A percentile compares a stretch with the other conserved stretches of the same genome.
Conservation (phyloP, 2,329 filamentous ascomycete genomes). For the Trichocomaceae sp. region DNA sequence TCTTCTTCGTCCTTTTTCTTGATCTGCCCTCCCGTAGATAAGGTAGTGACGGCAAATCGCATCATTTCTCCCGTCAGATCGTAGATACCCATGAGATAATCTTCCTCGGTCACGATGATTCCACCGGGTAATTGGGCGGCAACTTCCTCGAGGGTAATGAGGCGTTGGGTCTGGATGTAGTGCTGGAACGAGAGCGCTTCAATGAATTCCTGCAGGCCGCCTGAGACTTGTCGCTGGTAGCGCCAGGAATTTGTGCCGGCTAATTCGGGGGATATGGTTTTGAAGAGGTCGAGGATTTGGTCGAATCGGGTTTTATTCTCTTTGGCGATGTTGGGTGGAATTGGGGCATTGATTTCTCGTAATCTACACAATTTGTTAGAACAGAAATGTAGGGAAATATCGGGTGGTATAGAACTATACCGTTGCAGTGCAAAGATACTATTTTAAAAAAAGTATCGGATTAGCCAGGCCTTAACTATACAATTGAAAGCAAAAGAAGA, state of each 20-base stretch:
- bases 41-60: conserved; percentile 85
- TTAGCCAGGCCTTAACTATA: background rate
- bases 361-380: conserved; percentile 23
- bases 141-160: conserved; percentile 64
- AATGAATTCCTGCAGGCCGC: conserved; percentile 86
- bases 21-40: conserved; percentile 63
- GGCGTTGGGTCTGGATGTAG: conserved; percentile 70
- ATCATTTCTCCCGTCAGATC: conserved; percentile 95
- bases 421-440: conserved; percentile 82
- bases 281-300: conserved; percentile 65
- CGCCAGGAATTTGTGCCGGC: conserved; percentile 73
- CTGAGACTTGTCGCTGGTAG: conserved; percentile 69
- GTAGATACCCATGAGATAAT: conserved; percentile 86
- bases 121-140: conserved; percentile 38
- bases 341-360: conserved; percentile 34
- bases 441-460: background rate
- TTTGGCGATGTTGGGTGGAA: conserved; percentile 63
- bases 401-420: conserved; percentile 46
- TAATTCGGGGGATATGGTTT: conserved; percentile 63
- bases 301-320: conserved; percentile 63
- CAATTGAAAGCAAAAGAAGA: background rate
- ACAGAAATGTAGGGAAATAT: background rate
- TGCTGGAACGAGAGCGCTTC: conserved; percentile 85
- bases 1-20: conserved; percentile 19
- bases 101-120: conserved; percentile 65